Evolutionary conservation across 805 yeast genomes (phyloP).

Genomic region (Hagleromyces aurorensis): DNA sequence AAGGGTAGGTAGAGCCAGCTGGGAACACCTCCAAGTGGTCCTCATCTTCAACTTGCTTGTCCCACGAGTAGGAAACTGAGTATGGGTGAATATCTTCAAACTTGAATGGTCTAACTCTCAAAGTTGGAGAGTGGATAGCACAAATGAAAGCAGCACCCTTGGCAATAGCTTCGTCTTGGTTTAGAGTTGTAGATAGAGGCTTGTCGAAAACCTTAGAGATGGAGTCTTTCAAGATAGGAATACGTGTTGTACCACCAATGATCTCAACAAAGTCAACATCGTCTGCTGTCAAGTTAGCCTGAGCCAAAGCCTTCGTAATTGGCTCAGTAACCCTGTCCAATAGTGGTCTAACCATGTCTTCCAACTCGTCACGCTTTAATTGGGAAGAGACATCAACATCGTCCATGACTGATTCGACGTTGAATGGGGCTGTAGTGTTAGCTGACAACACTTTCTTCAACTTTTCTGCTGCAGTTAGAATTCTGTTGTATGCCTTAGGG

Average conservation of each 20-base stretch:
- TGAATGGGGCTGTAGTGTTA: constrained; percentile 88
- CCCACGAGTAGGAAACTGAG: constrained; percentile 95
- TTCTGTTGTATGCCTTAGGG: constrained; percentile 93
- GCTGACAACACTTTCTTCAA: constrained; percentile 96
- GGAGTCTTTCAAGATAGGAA: constrained; percentile 82
- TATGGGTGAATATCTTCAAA: constrained; percentile 89
- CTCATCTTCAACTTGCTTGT: constrained; percentile 82
- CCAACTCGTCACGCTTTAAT: constrained; percentile 85
- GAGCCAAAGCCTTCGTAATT: constrained; percentile 70
- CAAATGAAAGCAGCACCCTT: constrained; percentile 99
- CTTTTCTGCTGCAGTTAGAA: constrained; percentile 83
- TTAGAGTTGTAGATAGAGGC: constrained; percentile 85
- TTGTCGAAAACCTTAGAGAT: constrained; percentile 76
- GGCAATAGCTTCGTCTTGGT: constrained; percentile 98
- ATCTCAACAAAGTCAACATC: constrained; percentile 89
- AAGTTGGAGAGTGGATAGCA: constrained; percentile 97
- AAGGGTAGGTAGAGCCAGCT: constrained; percentile 84
- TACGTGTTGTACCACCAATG: constrained; percentile 98
- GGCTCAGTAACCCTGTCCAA: constrained; percentile 71
- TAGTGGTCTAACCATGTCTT: constrained; percentile 78
- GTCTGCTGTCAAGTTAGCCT: constrained; percentile 62
- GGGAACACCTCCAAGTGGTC: constrained; percentile 96
- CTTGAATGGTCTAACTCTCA: constrained; percentile 97
- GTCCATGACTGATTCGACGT: constrained; percentile 93
- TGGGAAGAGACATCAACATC: constrained; percentile 92